Evolutionary conservation across 2,329 filamentous ascomycete species (phyloP), one percentile per base, ranked within the genome.

Genomic region (Malbranchea zuffiana): DNA sequence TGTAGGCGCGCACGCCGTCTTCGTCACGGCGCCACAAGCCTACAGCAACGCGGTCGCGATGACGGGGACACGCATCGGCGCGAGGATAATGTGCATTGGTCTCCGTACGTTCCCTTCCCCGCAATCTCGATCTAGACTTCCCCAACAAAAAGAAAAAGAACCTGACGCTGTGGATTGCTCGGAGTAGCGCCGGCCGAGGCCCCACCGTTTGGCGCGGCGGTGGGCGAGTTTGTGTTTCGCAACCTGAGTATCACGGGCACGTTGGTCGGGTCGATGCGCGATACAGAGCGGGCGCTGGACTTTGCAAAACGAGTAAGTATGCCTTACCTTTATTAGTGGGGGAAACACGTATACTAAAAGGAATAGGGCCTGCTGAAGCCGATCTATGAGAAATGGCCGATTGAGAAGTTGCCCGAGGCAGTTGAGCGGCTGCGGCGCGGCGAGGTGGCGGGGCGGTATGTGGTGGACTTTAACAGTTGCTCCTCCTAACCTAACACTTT

Each of bases 1-100:
- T 2, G 45, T 66, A 5, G 67, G 66, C 12, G 67, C 60, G 4
- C 66, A 71, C 41, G 67, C 55, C 2, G 59, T 63, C 3, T 59
- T 63, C 32, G 57, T 63, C 17, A 61, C 59, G 3, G 61, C 57
- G 6, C 54, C 57, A 1, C 53, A 56, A 13, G 58, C 59, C 5
- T 65, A 65, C 34, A 54, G 53, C n/a, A 56, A 57, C 26, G 59
- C 66, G 0, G 52, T 68, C n/a, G 50, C 52, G 2, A 67, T 57
- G 43, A 48, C 69, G 3, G 67, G 67, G 13, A 60, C 49, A 43
- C 59, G 71, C 3, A 53, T 70, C n/a, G 65, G 67, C 6, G 63
- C 60, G 2, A 63, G 61, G 26, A 62, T 74, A 16, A 71, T 74
- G 66, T 73, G 69, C 42, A 64, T 70, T 41, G 67, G 65, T 6